Conservation (phyloP, 2,329 filamentous ascomycete species). For the Pyrenochaeta sp. region DNA sequence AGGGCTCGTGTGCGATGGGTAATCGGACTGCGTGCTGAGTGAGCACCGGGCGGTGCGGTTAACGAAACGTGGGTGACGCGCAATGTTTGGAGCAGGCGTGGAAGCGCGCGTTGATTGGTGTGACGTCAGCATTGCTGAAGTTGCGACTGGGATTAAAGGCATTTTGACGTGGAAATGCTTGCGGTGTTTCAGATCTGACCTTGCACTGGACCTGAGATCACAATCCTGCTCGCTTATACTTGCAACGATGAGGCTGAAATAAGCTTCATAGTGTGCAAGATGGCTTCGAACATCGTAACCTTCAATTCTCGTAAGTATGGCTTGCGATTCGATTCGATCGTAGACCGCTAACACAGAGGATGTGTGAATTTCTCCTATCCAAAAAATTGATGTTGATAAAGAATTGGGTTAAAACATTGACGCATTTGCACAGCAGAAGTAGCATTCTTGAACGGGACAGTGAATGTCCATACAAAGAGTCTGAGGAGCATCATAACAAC, state of each 20-base stretch:
- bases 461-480: no score
- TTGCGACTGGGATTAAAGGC: neutral
- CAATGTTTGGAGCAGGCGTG: neutral
- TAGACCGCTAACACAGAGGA: no score
- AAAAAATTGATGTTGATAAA: no score
- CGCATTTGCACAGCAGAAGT: no score
- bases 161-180: neutral
- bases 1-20: slow-evolving; percentile 1
- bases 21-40: slow-evolving; percentile 9
- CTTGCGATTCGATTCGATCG: no score
- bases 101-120: neutral
- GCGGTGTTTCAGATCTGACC: neutral
- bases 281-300: neutral
- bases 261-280: neutral
- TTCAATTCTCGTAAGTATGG: neutral
- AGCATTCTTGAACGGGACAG: no score
- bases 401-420: no score
- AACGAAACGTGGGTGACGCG: neutral
- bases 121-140: slow-evolving; percentile 1
- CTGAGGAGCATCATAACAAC: no score
- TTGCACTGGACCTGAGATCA: neutral
- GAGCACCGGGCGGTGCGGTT: slow-evolving; percentile 1
- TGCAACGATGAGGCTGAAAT: neutral
- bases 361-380: no score
- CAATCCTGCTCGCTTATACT: neutral